Conservation (phyloP, 192 early-diverging fungal genomes). For the Umbelopsis sp. region DNA sequence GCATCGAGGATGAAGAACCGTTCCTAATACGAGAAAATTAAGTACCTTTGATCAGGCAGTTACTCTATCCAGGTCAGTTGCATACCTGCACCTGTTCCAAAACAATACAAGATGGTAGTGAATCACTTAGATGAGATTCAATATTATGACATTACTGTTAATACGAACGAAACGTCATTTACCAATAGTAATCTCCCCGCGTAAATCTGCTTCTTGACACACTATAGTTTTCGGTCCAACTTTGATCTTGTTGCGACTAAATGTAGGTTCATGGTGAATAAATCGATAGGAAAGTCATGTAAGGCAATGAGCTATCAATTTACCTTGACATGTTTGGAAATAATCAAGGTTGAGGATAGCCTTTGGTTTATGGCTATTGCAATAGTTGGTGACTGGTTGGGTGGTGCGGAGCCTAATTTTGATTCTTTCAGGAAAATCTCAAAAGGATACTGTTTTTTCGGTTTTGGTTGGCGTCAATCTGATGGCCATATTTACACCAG, state of each 20-base stretch:
- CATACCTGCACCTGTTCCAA: constrained; percentile 9
- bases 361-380: not conserved
- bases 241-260: constrained; percentile 14
- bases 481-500: too few species aligned
- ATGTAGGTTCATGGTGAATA: not conserved
- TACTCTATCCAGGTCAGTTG: not conserved
- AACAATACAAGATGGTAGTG: not conserved
- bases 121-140: constrained; percentile 7
- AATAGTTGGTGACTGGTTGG: too few species aligned
- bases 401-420: too few species aligned
- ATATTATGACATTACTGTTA: not conserved
- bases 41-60: not conserved
- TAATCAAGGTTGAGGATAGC: not conserved
- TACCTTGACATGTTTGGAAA: constrained; percentile 9
- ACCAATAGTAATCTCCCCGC: constrained; percentile 54
- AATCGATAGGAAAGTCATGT: not conserved
- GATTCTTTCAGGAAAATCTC: too few species aligned
- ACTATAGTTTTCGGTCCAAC: constrained; percentile 41
- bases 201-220: constrained; percentile 55
- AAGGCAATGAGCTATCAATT: not conserved
- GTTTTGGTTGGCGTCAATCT: too few species aligned
- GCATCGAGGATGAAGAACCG: constrained; percentile 76
- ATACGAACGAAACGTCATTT: not conserved
- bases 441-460: too few species aligned
- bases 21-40: constrained; percentile 41